Conservation (phyloP, 2,329 filamentous ascomycete genomes). For the Juglanconis sp. region DNA sequence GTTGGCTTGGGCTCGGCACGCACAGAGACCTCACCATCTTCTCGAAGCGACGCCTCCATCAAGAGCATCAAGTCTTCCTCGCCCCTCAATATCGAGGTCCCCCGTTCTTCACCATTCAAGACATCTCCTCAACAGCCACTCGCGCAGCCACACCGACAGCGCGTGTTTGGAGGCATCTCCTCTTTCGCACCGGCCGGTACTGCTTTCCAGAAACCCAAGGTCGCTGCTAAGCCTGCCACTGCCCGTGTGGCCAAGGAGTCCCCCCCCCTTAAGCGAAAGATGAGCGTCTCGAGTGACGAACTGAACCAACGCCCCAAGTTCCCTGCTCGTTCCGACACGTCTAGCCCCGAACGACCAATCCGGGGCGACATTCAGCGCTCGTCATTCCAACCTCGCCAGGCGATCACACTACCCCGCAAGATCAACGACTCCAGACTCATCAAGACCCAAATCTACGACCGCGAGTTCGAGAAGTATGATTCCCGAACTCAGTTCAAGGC, state of each 20-base stretch:
- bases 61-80: constrained; percentile 40
- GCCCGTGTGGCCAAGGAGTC: constrained; percentile 12
- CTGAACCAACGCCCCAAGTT: constrained; percentile 31
- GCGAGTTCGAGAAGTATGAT: constrained; percentile 13
- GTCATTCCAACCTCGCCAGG: constrained; percentile 40
- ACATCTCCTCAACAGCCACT: constrained; percentile 28
- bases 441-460: not conserved
- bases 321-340: constrained; percentile 50
- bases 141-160: constrained; percentile 30
- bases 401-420: constrained; percentile 29
- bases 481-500: constrained; percentile 13
- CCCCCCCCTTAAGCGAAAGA: constrained; percentile 16
- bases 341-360: constrained; percentile 53
- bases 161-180: constrained; percentile 56
- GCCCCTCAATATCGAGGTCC: constrained; percentile 65
- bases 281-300: constrained; percentile 32
- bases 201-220: constrained; percentile 49
- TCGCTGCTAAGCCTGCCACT: constrained; percentile 18
- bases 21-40: not conserved
- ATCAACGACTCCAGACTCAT: not conserved
- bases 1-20: constrained; percentile 22
- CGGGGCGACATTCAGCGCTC: constrained; percentile 64
- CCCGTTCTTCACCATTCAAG: constrained; percentile 79
- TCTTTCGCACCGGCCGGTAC: constrained; percentile 61
- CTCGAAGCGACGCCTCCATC: constrained; percentile 12